Conservation (phyloP, 2,329 filamentous ascomycete species). For the Exophiala calicioides region DNA sequence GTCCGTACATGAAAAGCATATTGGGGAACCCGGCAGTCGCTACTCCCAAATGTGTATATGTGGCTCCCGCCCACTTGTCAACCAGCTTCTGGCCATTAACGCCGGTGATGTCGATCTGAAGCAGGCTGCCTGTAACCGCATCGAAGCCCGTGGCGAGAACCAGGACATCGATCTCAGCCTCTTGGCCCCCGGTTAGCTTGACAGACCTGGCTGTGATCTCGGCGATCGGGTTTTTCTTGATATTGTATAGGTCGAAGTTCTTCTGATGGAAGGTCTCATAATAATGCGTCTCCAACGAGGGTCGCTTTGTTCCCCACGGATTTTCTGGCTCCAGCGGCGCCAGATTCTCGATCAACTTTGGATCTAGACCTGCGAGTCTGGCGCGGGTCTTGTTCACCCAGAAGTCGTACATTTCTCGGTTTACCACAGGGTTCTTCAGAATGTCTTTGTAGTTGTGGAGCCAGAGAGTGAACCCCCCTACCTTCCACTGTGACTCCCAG, state of each 20-base stretch:
- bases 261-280: constrained; percentile 51
- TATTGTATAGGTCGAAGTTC: constrained; percentile 49
- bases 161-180: constrained; percentile 38
- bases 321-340: constrained; percentile 55
- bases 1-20: constrained; percentile 55
- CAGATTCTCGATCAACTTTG: constrained; percentile 51
- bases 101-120: constrained; percentile 41
- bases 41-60: constrained; percentile 43
- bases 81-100: constrained; percentile 37
- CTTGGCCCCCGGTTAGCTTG: constrained; percentile 36
- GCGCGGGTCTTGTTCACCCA: constrained; percentile 55
- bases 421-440: constrained; percentile 48
- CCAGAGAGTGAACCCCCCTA: constrained; percentile 58
- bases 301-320: constrained; percentile 56
- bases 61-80: constrained; percentile 39
- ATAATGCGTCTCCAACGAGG: constrained; percentile 50
- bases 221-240: constrained; percentile 45
- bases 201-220: constrained; percentile 44
- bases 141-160: constrained; percentile 48
- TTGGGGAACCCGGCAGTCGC: constrained; percentile 47
- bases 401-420: constrained; percentile 55
- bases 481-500: constrained; percentile 51
- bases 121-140: constrained; percentile 43
- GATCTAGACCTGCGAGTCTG: constrained; percentile 55
- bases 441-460: constrained; percentile 54